Percentiles rank a stretch among this genome's conserved stretches.
Conservation (phyloP, 208 protist species). For the Angomonas ambiguus region DNA sequence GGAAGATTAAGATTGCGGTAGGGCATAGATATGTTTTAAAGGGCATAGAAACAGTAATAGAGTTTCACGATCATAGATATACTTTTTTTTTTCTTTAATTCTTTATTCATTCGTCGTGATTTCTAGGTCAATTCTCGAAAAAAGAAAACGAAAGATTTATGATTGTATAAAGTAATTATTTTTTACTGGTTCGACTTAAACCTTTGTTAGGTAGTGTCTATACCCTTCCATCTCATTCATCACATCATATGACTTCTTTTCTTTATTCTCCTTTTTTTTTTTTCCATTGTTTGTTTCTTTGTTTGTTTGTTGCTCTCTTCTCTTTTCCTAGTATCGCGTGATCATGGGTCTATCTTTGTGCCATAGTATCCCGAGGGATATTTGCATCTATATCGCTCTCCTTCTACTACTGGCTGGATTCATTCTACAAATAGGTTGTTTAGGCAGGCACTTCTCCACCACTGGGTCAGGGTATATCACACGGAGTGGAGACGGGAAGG, state of each 20-base stretch:
- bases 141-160: too few relatives aligned
- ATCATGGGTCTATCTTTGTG: slow-evolving; percentile 45
- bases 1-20: neutral
- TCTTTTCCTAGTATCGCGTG: neutral
- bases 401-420: slow-evolving; percentile 41
- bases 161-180: too few relatives aligned
- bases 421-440: slow-evolving; percentile 40
- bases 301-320: neutral
- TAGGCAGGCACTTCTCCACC: slow-evolving; percentile 27
- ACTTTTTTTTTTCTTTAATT: too few relatives aligned
- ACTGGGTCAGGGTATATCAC: slow-evolving; percentile 32
- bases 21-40: neutral
- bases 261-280: slow-evolving; percentile 14
- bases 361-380: slow-evolving; percentile 47
- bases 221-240: neutral
- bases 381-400: slow-evolving; percentile 22
- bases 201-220: too few relatives aligned
- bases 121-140: too few relatives aligned
- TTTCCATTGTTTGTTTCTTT: slow-evolving; percentile 1
- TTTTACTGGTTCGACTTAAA: too few relatives aligned
- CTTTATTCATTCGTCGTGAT: too few relatives aligned
- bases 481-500: neutral
- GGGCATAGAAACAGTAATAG: too few relatives aligned
- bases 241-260: slow-evolving; percentile 14
- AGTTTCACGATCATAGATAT: neutral